Evolutionary conservation across 192 early-diverging fungal species (phyloP), one percentile per base, ranked within the genome.

Genomic region (Fimicolochytrium jonesii): DNA sequence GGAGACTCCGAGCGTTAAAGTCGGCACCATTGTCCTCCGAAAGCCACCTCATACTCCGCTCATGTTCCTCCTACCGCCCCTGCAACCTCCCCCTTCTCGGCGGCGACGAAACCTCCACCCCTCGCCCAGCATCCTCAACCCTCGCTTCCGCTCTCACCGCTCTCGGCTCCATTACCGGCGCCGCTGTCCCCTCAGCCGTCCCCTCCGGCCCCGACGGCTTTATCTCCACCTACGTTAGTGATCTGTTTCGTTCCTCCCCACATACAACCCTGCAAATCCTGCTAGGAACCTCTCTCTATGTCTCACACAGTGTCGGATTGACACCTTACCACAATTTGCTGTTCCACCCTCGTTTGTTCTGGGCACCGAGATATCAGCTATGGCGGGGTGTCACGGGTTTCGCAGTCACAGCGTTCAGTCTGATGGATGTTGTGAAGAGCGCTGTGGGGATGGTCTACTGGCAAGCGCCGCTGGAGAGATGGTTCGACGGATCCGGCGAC

Each of bases 381-480:
- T 57, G 47, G 41, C 35, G 70, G 3, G 59, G 23, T 15, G 43
- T 57, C 13, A 67, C 70, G 17, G 15, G 35, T 13, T 67, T 72
- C 44, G 31, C 18, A 10, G 59, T 67, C 2, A 9, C 56, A 4
- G 70, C 64, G 3, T 29, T 39, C 35, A 36, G 23, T 30, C n/a
- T 62, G 7, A 13, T 72, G 0, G 70, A 66, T 25, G 70, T 72
- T 17, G 49, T 44, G 9, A 20, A 56, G 20, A 23, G 51, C 25
- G 51, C 57, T 17, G 51, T 56, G 0, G 59, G 64, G 9, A 36
- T 67, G 53, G 23, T 62, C 33, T 72, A 61, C 56, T 72, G 64
- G 64, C 64, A 67, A 29, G 63, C 70, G 2, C 64, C 70, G 13
- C 56, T 72, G 15, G 70, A 72, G 37, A n/a, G 45, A 29, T 62